Conservation (phyloP, 202 grass and related monocot species). For the Eragrostis tef region DNA sequence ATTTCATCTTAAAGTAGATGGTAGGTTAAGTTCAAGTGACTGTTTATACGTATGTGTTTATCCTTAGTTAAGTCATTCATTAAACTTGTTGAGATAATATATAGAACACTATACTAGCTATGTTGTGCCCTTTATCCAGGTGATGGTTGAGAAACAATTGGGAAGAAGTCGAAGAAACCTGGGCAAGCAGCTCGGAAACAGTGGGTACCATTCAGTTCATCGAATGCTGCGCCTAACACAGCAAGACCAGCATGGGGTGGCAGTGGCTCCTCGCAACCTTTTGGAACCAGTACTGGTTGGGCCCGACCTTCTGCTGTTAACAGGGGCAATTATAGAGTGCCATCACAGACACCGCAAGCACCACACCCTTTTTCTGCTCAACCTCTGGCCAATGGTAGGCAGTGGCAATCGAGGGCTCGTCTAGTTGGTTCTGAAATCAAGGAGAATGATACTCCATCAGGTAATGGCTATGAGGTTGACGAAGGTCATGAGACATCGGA, state of each 20-base stretch:
- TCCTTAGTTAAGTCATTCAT: not conserved
- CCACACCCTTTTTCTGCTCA: conserved; percentile 46
- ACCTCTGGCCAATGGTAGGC: conserved; percentile 63
- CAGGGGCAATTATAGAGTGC: conserved; percentile 48
- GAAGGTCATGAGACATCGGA: conserved; percentile 44
- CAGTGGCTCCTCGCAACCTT: conserved; percentile 47
- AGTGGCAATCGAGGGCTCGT: conserved; percentile 59
- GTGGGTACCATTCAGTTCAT: conserved; percentile 45
- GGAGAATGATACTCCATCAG: conserved; percentile 46
- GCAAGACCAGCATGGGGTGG: conserved; percentile 46
- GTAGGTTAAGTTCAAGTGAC: not conserved
- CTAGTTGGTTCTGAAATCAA: conserved; percentile 52
- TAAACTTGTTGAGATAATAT: not conserved
- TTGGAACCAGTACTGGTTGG: conserved; percentile 34
- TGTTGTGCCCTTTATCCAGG: conserved; percentile 42
- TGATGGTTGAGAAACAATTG: conserved; percentile 62
- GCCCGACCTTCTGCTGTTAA: conserved; percentile 48
- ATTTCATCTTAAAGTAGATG: not conserved
- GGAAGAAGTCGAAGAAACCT: conserved; percentile 65
- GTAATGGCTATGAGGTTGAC: conserved; percentile 54
- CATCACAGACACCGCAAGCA: conserved; percentile 47
- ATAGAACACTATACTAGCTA: conserved; percentile 4
- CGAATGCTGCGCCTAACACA: conserved; percentile 49
- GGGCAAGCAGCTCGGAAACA: conserved; percentile 55
- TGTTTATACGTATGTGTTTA: not conserved